Base-by-base conservation (phyloP, 805 yeast species). In the Metschnikowia bowlesiae region DNA sequence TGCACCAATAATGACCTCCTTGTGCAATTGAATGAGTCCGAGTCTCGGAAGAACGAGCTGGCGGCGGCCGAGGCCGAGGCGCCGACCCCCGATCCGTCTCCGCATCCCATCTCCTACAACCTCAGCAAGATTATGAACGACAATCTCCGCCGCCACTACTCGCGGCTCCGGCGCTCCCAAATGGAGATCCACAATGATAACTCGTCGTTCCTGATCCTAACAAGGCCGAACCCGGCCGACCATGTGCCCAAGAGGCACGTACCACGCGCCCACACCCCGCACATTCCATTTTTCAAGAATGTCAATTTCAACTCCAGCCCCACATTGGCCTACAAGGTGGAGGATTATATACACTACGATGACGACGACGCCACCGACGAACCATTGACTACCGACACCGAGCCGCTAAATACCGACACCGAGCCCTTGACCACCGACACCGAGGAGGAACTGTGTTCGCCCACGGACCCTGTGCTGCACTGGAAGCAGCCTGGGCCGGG, bases 61-160 rank as follows among this genome's bases (percentile, higher is more conserved):
- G n/a, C 13, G 39, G 39, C 41, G 18, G 7, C 43, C 28, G 50
- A 46, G 4, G 8, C 29, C 13, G 48, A 22, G 8, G 8, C 2
- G 11, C n/a, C 40, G 6, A 13, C 44, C 26, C 18, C 39, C 8
- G 36, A 38, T 26, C 28, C 43, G 28, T 30, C 31, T 9, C 32
- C 53, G 26, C 50, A 51, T 34, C 55, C 53, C 43, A 50, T 57
- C 33, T 60, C 69, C 4, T 62, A 64, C 45, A 69, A 70, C 52
- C 69, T 71, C 55, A 65, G 68, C 30, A 65, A 70, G 59, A 65
- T 70, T 39, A 59, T 72, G 49, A 69, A 71, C 49, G 78, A 71
- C 37, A 71, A 70, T 49, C 61, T 73, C 43, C 62, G 70, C 35
- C 61, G 61, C 30, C 67, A 69, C 52, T 68, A 70, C 46, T 53